Evolutionary conservation across 139 green algal genomes (phyloP).

Genomic region (Chlorella sorokiniana): DNA sequence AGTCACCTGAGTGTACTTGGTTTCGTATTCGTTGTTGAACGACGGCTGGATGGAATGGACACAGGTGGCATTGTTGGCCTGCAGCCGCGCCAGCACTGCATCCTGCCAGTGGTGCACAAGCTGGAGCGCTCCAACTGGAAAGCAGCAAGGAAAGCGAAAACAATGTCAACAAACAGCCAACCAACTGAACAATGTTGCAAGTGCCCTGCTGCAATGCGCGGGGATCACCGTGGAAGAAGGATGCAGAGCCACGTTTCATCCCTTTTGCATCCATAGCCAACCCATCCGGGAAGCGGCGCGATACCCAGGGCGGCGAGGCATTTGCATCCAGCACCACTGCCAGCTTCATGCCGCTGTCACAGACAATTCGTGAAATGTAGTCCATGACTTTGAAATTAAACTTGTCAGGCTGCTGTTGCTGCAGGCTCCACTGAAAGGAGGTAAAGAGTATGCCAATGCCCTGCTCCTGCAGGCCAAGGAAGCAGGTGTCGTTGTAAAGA

Average conservation of each 20-base stretch:
- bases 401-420: neutral
- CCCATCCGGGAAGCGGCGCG: neutral
- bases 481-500: no score
- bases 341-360: neutral
- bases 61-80: neutral
- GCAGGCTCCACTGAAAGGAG: neutral
- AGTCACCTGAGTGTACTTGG: conserved; percentile 2
- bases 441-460: neutral
- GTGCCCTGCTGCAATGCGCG: no score
- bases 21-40: conserved; percentile 5
- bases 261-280: neutral
- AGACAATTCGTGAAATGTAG: neutral
- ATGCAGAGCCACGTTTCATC: neutral
- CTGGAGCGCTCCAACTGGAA: no score
- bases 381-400: neutral
- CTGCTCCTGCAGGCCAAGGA: no score
- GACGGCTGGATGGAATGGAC: neutral
- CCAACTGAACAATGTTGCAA: no score
- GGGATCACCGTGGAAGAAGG: neutral
- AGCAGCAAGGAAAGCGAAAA: no score
- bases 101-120: neutral
- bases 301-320: neutral
- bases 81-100: neutral
- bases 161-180: no score
- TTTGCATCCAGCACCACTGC: neutral